These are phyloP conservation scores for Metschnikowia arizonensis DNA, from an alignment of 805 yeast species.

Conservation along the genomic window DNA sequence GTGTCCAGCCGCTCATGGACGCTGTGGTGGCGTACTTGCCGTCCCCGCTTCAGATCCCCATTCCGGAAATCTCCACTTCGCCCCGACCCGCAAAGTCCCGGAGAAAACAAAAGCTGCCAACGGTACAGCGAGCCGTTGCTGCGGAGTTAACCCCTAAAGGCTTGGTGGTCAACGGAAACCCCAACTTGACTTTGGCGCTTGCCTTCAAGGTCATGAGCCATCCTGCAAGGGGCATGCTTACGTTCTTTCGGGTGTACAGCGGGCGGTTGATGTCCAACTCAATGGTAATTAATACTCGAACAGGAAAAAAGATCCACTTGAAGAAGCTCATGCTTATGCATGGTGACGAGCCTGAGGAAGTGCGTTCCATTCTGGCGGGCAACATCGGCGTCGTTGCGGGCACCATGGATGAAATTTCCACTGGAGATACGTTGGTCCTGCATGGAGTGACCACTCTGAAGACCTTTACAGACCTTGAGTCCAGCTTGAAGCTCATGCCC, in stretches of 20 bases:
- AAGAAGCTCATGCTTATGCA: constrained; percentile 77
- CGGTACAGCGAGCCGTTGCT: constrained; percentile 22
- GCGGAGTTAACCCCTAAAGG: constrained; percentile 44
- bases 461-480: constrained; percentile 39
- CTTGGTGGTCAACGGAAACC: constrained; percentile 49
- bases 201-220: constrained; percentile 93
- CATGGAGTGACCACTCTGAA: constrained; percentile 45
- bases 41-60: constrained; percentile 61
- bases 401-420: constrained; percentile 60
- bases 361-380: constrained; percentile 60
- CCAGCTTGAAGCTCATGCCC: constrained; percentile 57
- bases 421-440: constrained; percentile 86
- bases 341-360: constrained; percentile 80
- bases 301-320: constrained; percentile 61
- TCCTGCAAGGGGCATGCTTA: constrained; percentile 75
- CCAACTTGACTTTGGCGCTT: constrained; percentile 66
- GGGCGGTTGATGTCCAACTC: constrained; percentile 67
- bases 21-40: constrained; percentile 78
- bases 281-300: constrained; percentile 62
- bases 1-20: constrained; percentile 82
- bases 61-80: constrained; percentile 48
- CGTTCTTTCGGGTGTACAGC: constrained; percentile 82
- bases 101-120: constrained; percentile 17
- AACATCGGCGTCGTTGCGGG: constrained; percentile 90
- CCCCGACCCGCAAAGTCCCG: constrained; percentile 16